Evolutionary conservation across 1,284 basidiomycete genomes (phyloP), one percentile per base, ranked within the genome.

Genomic region (Fomitopsis palustris): DNA sequence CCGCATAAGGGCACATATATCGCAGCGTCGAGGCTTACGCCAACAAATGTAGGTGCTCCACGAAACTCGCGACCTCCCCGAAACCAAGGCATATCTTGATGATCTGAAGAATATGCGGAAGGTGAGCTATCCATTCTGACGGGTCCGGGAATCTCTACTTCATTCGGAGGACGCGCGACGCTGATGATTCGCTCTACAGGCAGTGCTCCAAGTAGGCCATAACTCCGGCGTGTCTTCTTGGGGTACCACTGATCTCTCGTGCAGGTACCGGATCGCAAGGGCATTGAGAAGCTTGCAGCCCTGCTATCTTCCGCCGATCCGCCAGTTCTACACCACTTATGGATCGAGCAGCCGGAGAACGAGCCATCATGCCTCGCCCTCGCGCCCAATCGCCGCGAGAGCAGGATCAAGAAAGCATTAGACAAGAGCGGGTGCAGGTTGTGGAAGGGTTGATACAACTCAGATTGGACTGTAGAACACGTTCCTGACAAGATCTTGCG

Each of bases 311-410:
- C 59, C 2, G 53, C 65, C 25, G 64, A 64, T 14, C 72, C 72
- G 0, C 68, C 73, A 3, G 68, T 78, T 39, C 71, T 70, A 16
- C 75, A 83, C 60, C 75, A 80, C 55, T 65, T 84, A 12, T 84
- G 82, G 82, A 72, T 77, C 37, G 83, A 84, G 64, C 79, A 81
- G 61, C 82, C 82, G 0, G 82, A 84, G 70, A 74, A 80, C 58
- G 62, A 76, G 1, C 75, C 82, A 1, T 82, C 83, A 1, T 83
- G 81, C 62, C 67, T 84, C 35, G 82, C 83, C 5, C 68, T 84
- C 2, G 81, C 79, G 16, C 82, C 82, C 0, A 84, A 83, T 58
- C 69, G 74, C 47, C 74, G 77, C 57, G 75, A 78, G 7, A 70
- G 70, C 43, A 62, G 65, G 39, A 70, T 80, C 58, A 77, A 75